Base-by-base conservation (phyloP, 169 alveolate species). In the Plasmodium relictum region DNA sequence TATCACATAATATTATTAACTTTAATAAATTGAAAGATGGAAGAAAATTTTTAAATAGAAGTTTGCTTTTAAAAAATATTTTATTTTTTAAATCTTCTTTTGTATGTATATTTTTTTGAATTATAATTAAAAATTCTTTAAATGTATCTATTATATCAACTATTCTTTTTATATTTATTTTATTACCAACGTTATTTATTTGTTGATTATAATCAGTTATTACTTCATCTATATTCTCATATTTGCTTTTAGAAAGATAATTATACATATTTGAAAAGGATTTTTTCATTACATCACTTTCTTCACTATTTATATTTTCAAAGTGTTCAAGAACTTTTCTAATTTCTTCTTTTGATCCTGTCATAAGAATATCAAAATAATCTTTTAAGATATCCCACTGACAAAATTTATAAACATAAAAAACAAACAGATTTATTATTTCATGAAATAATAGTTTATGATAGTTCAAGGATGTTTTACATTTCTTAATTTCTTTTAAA, bases 351-450 rank as follows among this genome's bases (percentile, higher is more conserved):
- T 14, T 61, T 16, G 69, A 5, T 24, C 92, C 92, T 48, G 16
- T 59, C 70, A 86, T 86, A 39, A 86, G 26, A 6, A 71, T 61
- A 20, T 48, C 50, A 62, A 86, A 86, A 86, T 86, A 86, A 86
- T 86, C 71, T 70, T 62, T 69, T 63, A 71, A 31, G 7, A 52
- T 8, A 59, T 44, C 56, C 92, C 92, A 86, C 26, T 48, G 41
- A 74, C 92, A 86, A 41, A 71, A 86, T 86, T 71, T 86, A 20
- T 59, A 71, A 1, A 86, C 88, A 71, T 70, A 86, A 45, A 71
- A 86, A 44, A 71, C 88, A 58, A 86, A 86, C 37, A 86, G 41
- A 22, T 86, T 86, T 9, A 86, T 12, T 12, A 86, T 41, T 70
- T 86, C 92, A 59, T 58, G 50, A 45, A 86, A 86, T 20, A 86